Evolutionary conservation across 176 grass and related monocot genomes (phyloP), one percentile per base, ranked within the genome.

Genomic region (Pontederia paniculata): DNA sequence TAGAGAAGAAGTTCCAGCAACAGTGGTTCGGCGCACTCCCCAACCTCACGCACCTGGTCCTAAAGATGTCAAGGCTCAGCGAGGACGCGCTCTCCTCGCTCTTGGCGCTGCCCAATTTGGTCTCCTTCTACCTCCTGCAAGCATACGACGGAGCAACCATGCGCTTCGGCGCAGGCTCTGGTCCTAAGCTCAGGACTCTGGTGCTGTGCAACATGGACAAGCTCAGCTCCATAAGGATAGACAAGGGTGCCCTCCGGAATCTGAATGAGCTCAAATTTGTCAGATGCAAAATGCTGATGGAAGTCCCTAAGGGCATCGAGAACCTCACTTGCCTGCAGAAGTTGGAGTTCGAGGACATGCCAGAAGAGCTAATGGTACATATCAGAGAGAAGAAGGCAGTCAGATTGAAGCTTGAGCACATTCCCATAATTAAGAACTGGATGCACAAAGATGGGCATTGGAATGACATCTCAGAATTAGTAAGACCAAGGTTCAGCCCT

Each of bases 141-240:
- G 73, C 82, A 21, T 85, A 73, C 31, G 16, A 7, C 3, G 76
- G 57, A 5, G 54, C n/a, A 20, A 73, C 11, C 2, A 58, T 80
- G 5, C 23, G 13, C 8, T 80, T 85, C 60, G 28, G 19, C 37
- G 37, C 48, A 54, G 51, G 63, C 48, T 37, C 1, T 44, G 63
- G 68, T 28, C 17, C 56, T 15, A 69, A 52, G 6, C 69, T 85
- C 17, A 50, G 20, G 21, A 69, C 45, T 25, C 63, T 85, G 23
- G 50, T 42, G 10, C 59, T 84, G 17, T 37, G 47, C 0, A 62
- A 50, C 3, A 55, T 84, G 47, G 9, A 9, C 46, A 22, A 50
- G 1, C 82, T 84, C 17, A 54, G 64, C 54, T 70, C 66, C 19
- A 1, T 84, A 1, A 63, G 79, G 41, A 69, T 84, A 68, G 52